phyloP scores from a whole-genome alignment of 495 filamentous ascomycete genomes.

The Penicillium bovifimosum region DNA sequence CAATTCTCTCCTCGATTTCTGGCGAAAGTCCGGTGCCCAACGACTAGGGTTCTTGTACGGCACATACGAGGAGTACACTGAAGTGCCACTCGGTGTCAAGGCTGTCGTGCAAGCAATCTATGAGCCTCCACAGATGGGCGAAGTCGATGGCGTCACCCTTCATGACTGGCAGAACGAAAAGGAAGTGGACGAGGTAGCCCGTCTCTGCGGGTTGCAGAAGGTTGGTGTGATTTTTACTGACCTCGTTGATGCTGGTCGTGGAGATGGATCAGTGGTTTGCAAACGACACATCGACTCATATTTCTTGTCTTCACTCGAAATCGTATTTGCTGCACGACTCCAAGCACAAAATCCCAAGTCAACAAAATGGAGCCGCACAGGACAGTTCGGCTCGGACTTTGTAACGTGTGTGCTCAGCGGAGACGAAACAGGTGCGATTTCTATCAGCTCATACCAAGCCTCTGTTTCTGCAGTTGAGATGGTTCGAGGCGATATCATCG shows the following conservation, averaged over 20 bases:
- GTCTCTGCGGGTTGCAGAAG: slow-evolving; percentile 78
- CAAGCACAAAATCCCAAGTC: slow-evolving; percentile 85
- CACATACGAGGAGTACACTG: slow-evolving; percentile 81
- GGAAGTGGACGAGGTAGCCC: slow-evolving; percentile 75
- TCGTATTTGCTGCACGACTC: slow-evolving; percentile 79
- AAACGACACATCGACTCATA: slow-evolving; percentile 96
- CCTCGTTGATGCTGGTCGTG: slow-evolving; percentile 72
- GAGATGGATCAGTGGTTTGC: slow-evolving; percentile 81
- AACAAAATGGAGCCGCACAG: slow-evolving; percentile 95
- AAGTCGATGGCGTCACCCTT: slow-evolving; percentile 86
- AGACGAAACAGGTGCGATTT: slow-evolving; percentile 82
- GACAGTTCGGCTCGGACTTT: slow-evolving; percentile 91
- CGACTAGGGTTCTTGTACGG: slow-evolving; percentile 89
- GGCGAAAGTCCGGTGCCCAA: slow-evolving; percentile 75
- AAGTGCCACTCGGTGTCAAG: slow-evolving; percentile 91
- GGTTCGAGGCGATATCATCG: slow-evolving; percentile 90
- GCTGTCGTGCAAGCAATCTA: slow-evolving; percentile 97
- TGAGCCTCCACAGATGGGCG: slow-evolving; percentile 86
- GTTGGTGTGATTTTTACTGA: slow-evolving; percentile 97
- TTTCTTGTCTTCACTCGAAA: slow-evolving; percentile 87
- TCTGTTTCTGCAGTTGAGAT: slow-evolving; percentile 95
- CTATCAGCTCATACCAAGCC: slow-evolving; percentile 87
- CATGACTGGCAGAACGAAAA: slow-evolving; percentile 84
- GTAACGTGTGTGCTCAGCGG: slow-evolving; percentile 93
- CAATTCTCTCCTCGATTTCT: slow-evolving; percentile 83